These are phyloP conservation scores for Lagenaria siceraria DNA, from an alignment of 306 rosid species.

Conservation along the genomic window DNA sequence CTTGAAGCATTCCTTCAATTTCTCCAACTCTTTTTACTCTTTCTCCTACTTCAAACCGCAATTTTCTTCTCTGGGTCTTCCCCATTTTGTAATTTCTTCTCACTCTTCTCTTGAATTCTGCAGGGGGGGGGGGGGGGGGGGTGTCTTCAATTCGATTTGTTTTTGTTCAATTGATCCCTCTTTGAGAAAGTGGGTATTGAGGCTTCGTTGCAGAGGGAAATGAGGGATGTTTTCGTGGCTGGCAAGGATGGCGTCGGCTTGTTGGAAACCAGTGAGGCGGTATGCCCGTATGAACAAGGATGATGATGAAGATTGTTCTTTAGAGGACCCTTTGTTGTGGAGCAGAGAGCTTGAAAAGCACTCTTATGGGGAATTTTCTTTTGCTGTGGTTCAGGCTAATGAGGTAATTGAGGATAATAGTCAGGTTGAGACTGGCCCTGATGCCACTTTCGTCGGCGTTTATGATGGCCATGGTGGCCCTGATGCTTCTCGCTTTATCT, in stretches of 20 bases:
- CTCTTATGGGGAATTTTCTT: constrained; percentile 62
- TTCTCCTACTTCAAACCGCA: background rate
- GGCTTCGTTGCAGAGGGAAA: constrained; percentile 45
- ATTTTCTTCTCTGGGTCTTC: background rate
- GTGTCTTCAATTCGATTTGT: background rate
- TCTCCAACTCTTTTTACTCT: background rate
- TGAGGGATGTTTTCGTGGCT: constrained; percentile 99
- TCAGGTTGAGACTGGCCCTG: constrained; percentile 67
- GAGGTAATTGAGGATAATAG: constrained; percentile 63
- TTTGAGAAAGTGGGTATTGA: constrained; percentile 1
- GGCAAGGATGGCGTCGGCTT: constrained; percentile 68
- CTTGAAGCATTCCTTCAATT: background rate
- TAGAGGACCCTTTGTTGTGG: constrained; percentile 59
- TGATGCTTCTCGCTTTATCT: constrained; percentile 51
- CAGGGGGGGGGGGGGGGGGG: background rate
- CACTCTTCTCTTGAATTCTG: background rate
- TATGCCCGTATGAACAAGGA: constrained; percentile 87
- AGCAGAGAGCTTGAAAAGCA: constrained; percentile 52
- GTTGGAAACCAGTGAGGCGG: constrained; percentile 75
- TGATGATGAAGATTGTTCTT: constrained; percentile 32
- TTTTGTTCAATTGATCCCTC: background rate
- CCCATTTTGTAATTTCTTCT: background rate
- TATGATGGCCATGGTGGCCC: constrained; percentile 89
- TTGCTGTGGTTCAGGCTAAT: constrained; percentile 79
- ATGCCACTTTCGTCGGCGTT: constrained; percentile 64